Evolutionary conservation across 176 grass and related monocot genomes (phyloP), one percentile per base, ranked within the genome.

Genomic region (Pharus latifolius): DNA sequence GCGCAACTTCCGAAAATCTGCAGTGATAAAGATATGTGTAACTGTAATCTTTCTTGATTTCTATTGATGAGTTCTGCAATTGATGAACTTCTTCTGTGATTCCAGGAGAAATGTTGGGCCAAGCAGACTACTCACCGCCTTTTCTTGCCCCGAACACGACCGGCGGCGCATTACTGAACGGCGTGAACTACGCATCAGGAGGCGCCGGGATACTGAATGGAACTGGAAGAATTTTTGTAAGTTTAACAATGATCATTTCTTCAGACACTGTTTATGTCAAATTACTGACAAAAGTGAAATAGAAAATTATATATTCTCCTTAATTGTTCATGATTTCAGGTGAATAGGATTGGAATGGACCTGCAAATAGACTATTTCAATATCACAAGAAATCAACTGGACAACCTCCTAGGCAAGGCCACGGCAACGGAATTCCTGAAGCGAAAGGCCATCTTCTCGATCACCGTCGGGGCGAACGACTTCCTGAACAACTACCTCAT

Each of bases 401-500:
- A 91, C 38, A 51, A 15, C 6, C 59, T 99, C 53, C 57, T 99
- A 2, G 95, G 95, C 13, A 30, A 33, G 57, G 84, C 38, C 7
- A 75, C 48, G 10, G 90, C 95, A 2, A 40, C 19, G 42, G 59
- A 73, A 63, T 88, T 81, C 42, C 6, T 99, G 19, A 7, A 22
- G 3, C 53, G 10, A 41, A 85, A 61, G 46, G 82, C 95, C 45
- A 94, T 99, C 69, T 91, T 99, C 85, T 99, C 95, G 16, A 16
- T 99, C 71, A 94, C 95, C 40, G 28, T 99, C 14, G 95, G 90
- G 3, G 78, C 95, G 12, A 99, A 99, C 34, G 95, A 99, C 71
- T 99, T 99, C 75, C 84, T 99, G 7, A 99, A 99, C 70, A 99
- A 99, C 54, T 99, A 99, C 65, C 90, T 99, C 14, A 79, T 99